A percentile compares a stretch with the other conserved stretches of the same genome.
Evolutionary conservation across 2,329 filamentous ascomycete genomes (phyloP).

Genomic region (Aspergillus phoenicis): DNA sequence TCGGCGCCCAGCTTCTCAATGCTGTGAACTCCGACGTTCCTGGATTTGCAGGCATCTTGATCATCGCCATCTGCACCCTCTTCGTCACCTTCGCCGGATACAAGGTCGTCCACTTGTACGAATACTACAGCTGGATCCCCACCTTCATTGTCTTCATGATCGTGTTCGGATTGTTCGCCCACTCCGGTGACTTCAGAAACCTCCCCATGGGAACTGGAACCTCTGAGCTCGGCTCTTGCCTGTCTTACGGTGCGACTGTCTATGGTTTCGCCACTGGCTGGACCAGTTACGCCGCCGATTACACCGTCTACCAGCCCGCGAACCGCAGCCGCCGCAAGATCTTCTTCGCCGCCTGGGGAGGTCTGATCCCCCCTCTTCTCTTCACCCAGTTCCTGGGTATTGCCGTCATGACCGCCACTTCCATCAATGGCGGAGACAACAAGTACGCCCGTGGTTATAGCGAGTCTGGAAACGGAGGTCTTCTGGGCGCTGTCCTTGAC

Average conservation of each 20-base stretch:
- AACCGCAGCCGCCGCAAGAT: slow-evolving; percentile 62
- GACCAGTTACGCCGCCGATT: slow-evolving; percentile 75
- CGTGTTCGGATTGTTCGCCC: slow-evolving; percentile 67
- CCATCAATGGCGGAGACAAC: slow-evolving; percentile 56
- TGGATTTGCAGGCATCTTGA: slow-evolving; percentile 72
- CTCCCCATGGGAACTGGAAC: slow-evolving; percentile 62
- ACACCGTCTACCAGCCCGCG: slow-evolving; percentile 75
- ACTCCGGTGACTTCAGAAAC: slow-evolving; percentile 66
- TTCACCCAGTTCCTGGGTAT: slow-evolving; percentile 75
- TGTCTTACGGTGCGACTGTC: slow-evolving; percentile 68
- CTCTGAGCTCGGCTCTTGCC: slow-evolving; percentile 61
- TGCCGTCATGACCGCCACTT: slow-evolving; percentile 67
- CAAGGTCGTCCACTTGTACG: slow-evolving; percentile 74
- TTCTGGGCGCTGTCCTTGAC: slow-evolving; percentile 67
- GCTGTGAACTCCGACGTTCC: slow-evolving; percentile 71
- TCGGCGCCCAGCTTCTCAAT: slow-evolving; percentile 75
- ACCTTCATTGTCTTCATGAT: slow-evolving; percentile 74
- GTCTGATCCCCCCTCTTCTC: slow-evolving; percentile 69
- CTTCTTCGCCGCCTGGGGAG: slow-evolving; percentile 69
- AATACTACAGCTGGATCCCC: slow-evolving; percentile 74
- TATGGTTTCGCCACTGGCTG: slow-evolving; percentile 73
- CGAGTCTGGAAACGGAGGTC: slow-evolving; percentile 63
- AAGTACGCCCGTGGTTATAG: slow-evolving; percentile 59
- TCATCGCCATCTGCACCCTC: slow-evolving; percentile 70
- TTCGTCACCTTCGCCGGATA: slow-evolving; percentile 74